Conservation (phyloP, 768 basidiomycete species). For the Postia placenta region DNA sequence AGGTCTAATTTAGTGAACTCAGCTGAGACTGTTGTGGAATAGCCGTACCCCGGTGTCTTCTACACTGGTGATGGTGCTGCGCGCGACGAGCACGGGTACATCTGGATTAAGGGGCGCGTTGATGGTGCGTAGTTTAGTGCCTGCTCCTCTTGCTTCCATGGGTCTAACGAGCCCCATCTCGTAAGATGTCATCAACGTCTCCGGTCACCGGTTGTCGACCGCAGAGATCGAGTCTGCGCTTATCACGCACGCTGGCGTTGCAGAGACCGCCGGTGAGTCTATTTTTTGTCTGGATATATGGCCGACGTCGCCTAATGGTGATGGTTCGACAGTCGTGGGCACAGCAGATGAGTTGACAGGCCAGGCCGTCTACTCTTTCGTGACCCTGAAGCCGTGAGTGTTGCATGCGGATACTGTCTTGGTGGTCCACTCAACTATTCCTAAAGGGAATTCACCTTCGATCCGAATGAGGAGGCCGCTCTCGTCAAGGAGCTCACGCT, state of each 20-base stretch:
- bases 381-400: constrained; percentile 87
- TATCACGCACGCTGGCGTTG: constrained; percentile 91
- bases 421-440: neutral
- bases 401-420: too few species aligned
- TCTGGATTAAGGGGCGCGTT: constrained; percentile 97
- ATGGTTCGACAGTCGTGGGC: constrained; percentile 58
- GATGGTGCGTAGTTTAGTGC: constrained; percentile 54
- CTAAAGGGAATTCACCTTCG: constrained; percentile 76
- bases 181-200: constrained; percentile 94
- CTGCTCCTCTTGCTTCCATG: constrained; percentile 5
- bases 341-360: constrained; percentile 84
- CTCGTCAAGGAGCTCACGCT: constrained; percentile 86
- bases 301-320: too few species aligned
- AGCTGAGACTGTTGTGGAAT: constrained; percentile 19
- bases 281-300: too few species aligned
- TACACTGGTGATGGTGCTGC: constrained; percentile 98
- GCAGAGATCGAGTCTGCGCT: constrained; percentile 98
- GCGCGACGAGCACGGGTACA: constrained; percentile 91
- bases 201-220: constrained; percentile 93
- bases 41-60: constrained; percentile 86
- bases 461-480: constrained; percentile 58
- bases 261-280: constrained; percentile 75
- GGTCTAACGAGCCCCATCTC: neutral
- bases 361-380: constrained; percentile 92
- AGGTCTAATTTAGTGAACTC: neutral